Conservation (phyloP, 768 basidiomycete species). For the Suillus subaureus region DNA sequence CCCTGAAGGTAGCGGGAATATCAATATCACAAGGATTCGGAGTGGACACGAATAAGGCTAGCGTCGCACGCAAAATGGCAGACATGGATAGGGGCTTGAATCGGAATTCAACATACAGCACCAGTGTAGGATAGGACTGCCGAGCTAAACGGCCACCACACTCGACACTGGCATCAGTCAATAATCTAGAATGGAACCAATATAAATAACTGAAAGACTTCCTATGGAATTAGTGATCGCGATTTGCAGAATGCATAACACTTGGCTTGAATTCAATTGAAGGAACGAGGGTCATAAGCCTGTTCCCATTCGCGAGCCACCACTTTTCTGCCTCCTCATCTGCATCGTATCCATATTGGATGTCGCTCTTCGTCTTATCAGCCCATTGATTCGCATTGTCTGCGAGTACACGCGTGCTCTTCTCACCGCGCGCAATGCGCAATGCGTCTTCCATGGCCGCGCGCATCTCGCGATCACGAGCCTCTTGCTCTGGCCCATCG, state of each 20-base stretch:
- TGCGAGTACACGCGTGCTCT: constrained; percentile 12
- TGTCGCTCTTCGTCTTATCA: constrained; percentile 49
- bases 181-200: neutral
- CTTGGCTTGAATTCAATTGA: neutral
- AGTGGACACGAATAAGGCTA: neutral
- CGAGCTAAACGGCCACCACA: neutral
- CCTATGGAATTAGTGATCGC: neutral
- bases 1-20: no score
- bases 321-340: constrained; percentile 52
- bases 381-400: constrained; percentile 62
- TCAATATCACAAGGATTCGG: neutral
- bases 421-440: constrained; percentile 22
- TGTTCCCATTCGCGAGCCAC: constrained; percentile 42
- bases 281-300: constrained; percentile 8
- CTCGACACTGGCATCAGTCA: neutral
- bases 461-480: constrained; percentile 54
- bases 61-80: neutral
- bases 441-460: constrained; percentile 47
- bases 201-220: neutral
- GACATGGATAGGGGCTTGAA: neutral
- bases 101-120: no score
- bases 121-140: neutral
- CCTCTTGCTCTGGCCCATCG: constrained; percentile 55
- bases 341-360: constrained; percentile 57
- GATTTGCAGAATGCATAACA: neutral